Evolutionary conservation across 208 protist genomes (phyloP).

Genomic region (Leishmania major): DNA sequence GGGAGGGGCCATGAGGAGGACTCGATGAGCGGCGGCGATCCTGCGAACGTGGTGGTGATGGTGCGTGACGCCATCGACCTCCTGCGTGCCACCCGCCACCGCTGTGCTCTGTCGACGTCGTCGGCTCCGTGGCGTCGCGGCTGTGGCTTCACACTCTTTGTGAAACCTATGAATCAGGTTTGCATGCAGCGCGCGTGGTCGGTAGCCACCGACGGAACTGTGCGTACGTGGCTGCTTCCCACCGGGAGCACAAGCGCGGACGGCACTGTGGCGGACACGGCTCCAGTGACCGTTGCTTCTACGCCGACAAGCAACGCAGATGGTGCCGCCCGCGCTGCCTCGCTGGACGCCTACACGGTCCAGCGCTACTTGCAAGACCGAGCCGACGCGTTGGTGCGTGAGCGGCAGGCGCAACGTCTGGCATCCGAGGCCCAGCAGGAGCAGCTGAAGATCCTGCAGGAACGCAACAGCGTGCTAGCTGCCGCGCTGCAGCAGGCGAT

Average conservation of each 20-base stretch:
- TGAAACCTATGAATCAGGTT: constrained; percentile 44
- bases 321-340: background rate
- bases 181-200: constrained; percentile 53
- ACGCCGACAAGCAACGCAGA: background rate
- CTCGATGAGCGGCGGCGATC: background rate
- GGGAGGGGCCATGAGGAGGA: background rate
- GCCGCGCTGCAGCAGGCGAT: constrained; percentile 44
- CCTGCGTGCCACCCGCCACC: constrained; percentile 21
- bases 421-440: constrained; percentile 22
- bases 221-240: constrained; percentile 62
- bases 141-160: constrained; percentile 43
- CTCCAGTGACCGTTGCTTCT: background rate
- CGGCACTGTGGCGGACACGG: background rate
- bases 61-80: constrained; percentile 38
- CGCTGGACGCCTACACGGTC: constrained; percentile 32
- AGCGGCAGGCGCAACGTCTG: constrained; percentile 21
- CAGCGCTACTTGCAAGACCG: constrained; percentile 38
- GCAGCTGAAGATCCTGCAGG: constrained; percentile 31
- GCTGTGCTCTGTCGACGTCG: background rate
- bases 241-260: background rate
- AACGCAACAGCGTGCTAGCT: constrained; percentile 38
- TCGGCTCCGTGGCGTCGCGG: background rate
- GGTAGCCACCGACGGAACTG: constrained; percentile 54
- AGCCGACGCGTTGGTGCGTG: constrained; percentile 29
- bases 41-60: constrained; percentile 4